Evolutionary conservation across 345 rosid genomes (phyloP).

Genomic region (Arabis alpina): DNA sequence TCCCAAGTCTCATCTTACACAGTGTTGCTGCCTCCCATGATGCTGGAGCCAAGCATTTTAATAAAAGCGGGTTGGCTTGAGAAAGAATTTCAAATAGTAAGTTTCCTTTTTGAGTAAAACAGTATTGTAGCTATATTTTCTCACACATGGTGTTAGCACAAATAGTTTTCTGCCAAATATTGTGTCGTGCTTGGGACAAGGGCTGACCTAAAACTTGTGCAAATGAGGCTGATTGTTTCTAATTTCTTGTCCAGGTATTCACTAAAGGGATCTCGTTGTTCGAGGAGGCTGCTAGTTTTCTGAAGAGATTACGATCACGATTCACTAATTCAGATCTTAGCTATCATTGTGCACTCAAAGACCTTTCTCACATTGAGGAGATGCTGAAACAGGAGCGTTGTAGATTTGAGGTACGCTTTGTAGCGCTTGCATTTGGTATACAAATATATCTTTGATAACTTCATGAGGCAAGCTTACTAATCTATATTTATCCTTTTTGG

Average conservation of each 20-base stretch:
- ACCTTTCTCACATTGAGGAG: constrained; percentile 61
- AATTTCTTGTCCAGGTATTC: constrained; percentile 55
- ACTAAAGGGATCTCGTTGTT: constrained; percentile 65
- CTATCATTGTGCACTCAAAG: constrained; percentile 51
- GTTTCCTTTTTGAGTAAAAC: constrained; percentile 20
- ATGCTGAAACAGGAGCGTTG: constrained; percentile 65
- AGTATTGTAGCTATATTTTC: constrained; percentile 8
- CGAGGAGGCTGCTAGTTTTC: constrained; percentile 53
- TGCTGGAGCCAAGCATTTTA: constrained; percentile 62
- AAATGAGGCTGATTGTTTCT: constrained; percentile 24
- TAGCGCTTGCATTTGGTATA: constrained; percentile 9
- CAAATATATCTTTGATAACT: constrained; percentile 16
- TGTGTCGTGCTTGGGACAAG: background rate
- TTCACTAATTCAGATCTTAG: constrained; percentile 52
- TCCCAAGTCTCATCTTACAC: constrained; percentile 71
- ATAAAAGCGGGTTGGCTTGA: constrained; percentile 57
- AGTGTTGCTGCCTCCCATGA: constrained; percentile 74
- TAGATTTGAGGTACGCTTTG: constrained; percentile 68
- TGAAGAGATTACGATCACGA: constrained; percentile 57
- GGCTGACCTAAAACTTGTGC: background rate
- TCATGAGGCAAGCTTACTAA: constrained; percentile 27
- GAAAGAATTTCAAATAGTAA: constrained; percentile 64
- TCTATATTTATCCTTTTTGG: constrained; percentile 16
- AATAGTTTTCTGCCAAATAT: background rate
- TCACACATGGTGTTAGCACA: background rate